A percentile compares a stretch with the other conserved stretches of the same genome.
phyloP scores from a whole-genome alignment of 1,139 yeast species.

The Nakaseomyces kungkrabaensis region DNA sequence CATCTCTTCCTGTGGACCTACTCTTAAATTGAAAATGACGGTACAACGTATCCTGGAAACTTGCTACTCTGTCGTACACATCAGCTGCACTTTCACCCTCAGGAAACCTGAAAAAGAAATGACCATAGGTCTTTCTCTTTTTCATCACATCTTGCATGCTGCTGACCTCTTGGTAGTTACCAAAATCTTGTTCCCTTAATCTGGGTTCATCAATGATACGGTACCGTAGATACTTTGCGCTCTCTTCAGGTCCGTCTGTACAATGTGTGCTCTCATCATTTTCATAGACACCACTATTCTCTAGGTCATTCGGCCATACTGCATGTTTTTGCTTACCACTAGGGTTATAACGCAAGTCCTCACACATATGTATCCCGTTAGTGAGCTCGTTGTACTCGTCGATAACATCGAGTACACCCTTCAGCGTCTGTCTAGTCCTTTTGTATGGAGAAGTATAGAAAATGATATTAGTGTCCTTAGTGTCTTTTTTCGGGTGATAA shows the following conservation, averaged over 20 bases:
- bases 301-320: slow-evolving; percentile 15
- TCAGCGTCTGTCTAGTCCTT: slow-evolving; percentile 72
- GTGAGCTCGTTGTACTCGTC: slow-evolving; percentile 30
- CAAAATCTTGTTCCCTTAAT: slow-evolving; percentile 89
- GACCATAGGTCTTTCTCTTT: slow-evolving; percentile 75
- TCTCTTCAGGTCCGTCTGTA: slow-evolving; percentile 5
- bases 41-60: slow-evolving; percentile 76
- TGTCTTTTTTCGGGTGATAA: slow-evolving; percentile 10
- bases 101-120: slow-evolving; percentile 83
- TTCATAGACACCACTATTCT: slow-evolving; percentile 20
- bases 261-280: slow-evolving; percentile 11
- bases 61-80: slow-evolving; percentile 81
- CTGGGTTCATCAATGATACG: slow-evolving; percentile 74
- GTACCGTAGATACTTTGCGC: slow-evolving; percentile 36
- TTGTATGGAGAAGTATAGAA: slow-evolving; percentile 78
- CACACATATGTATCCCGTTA: slow-evolving; percentile 11
- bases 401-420: slow-evolving; percentile 53
- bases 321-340: slow-evolving; percentile 18
- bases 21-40: slow-evolving; percentile 54
- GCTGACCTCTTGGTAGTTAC: slow-evolving; percentile 57
- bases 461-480: slow-evolving; percentile 28
- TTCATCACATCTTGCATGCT: slow-evolving; percentile 69
- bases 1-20: slow-evolving; percentile 27
- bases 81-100: slow-evolving; percentile 95
- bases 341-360: slow-evolving; percentile 14